Base-by-base conservation (phyloP, 73 alveolate genomes). In the Diophrys sp. region DNA sequence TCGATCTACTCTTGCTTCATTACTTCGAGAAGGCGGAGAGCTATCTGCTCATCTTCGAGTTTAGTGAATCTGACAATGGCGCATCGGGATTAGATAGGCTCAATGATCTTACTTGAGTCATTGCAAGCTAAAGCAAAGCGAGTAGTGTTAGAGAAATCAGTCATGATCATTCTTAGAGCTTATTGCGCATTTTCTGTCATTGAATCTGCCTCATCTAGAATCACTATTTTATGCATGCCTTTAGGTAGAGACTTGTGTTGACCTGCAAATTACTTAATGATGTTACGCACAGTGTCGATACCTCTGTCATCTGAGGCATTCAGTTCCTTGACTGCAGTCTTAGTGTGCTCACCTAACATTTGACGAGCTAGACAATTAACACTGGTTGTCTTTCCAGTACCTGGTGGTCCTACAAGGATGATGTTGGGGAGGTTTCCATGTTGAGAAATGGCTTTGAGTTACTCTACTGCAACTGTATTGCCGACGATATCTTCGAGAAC, bases 171-270 rank as follows among this genome's bases (percentile, higher is more conserved):
- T 73, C 98, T 75, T 88, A 95, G 78, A 14, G 99, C 99, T 56
- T 96, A 96, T 79, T 98, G 96, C 0, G 99, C 99, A 2, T 98
- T 93, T 71, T 96, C 98, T 30, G 99, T 98, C 99, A 98, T 95
- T 53, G 97, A 93, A 84, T 98, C 99, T n/a, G 99, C 99, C 87
- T 98, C 99, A 88, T 98, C 99, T 73, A 98, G 93, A 34, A 98
- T 97, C 70, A 98, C 96, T 54, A 98, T 88, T 95, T 98, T 98
- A 79, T 97, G 98, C 89, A 96, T 80, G 33, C 98, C 98, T 57
- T 91, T 95, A 5, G 99, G 98, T 31, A 98, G 93, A 33, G 94
- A 88, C 8, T 96, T 98, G 76, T 98, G 96, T 89, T 97, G 98
- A 81, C 93, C 96, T 54, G 99, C 99, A 82, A 98, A 98, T 55